Conservation (phyloP, 208 protist genomes). For the Wallacemonas sp. region DNA sequence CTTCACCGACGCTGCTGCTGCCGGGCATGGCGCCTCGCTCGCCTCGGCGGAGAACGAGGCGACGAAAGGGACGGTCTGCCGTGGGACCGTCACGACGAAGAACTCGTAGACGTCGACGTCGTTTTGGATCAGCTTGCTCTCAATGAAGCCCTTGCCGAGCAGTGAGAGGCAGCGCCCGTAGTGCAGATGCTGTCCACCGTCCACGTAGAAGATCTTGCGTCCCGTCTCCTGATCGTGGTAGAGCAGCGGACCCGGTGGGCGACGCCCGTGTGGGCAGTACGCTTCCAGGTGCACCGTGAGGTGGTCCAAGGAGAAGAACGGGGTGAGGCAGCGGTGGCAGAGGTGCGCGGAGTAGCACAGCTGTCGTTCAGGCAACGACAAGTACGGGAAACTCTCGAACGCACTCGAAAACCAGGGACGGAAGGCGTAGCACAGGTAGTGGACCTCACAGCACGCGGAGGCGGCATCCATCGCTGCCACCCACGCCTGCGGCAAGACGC, state of each 20-base stretch:
- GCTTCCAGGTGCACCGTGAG: constrained; percentile 43
- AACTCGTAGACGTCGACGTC: constrained; percentile 84
- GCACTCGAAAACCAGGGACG: constrained; percentile 62
- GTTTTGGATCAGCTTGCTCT: constrained; percentile 65
- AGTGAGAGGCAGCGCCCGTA: constrained; percentile 60
- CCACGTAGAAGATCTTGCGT: constrained; percentile 43
- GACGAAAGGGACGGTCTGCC: constrained; percentile 39
- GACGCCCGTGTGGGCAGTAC: constrained; percentile 35
- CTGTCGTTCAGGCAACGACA: constrained; percentile 46
- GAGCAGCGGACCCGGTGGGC: constrained; percentile 45
- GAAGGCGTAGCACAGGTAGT: constrained; percentile 64
- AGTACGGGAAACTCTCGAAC: constrained; percentile 47
- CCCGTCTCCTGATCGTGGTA: constrained; percentile 42
- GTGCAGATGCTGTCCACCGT: constrained; percentile 68
- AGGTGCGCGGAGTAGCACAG: constrained; percentile 64
- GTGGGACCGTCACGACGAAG: constrained; percentile 56
- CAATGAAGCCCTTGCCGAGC: constrained; percentile 60
- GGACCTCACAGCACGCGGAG: constrained; percentile 55
- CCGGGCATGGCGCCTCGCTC: constrained; percentile 11
- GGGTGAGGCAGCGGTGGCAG: constrained; percentile 69
- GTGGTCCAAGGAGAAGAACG: constrained; percentile 50
- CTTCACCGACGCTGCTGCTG: no score
- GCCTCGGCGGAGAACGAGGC: not conserved
- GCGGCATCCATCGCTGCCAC: constrained; percentile 49
- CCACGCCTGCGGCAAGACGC: constrained; percentile 41